Evolutionary conservation across 2,329 filamentous ascomycete genomes (phyloP).

Genomic region (Monosporascus sp.): DNA sequence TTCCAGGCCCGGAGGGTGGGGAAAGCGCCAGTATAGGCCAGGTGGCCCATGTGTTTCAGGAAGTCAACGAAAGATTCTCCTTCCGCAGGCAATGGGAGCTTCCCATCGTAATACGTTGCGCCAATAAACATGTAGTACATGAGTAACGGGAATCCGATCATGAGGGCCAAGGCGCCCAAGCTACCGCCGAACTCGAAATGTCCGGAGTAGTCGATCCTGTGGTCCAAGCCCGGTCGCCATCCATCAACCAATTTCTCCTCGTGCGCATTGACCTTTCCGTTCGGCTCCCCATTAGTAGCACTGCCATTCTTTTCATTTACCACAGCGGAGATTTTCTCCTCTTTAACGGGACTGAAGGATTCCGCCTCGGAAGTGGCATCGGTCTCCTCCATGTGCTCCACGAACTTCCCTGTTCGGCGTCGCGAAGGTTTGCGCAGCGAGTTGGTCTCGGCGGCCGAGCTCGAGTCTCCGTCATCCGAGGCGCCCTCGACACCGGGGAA

Average conservation of each 20-base stretch:
- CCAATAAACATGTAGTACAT: conserved; percentile 99
- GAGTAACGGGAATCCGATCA: conserved; percentile 85
- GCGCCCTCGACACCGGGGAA: conserved; percentile 36
- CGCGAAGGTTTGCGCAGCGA: conserved; percentile 33
- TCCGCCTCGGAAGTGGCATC: conserved; percentile 25
- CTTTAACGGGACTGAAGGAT: conserved; percentile 23
- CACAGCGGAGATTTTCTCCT: conserved; percentile 17
- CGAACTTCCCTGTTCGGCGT: conserved; percentile 45
- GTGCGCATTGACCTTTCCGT: conserved; percentile 24
- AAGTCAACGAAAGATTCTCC: conserved; percentile 70
- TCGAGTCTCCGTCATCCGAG: conserved; percentile 46
- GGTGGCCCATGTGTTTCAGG: conserved; percentile 59
- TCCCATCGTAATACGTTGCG: conserved; percentile 84
- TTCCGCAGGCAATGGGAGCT: conserved; percentile 61
- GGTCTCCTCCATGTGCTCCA: conserved; percentile 45
- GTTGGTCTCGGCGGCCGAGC: conserved; percentile 39
- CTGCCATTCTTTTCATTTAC: conserved; percentile 5
- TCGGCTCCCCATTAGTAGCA: conserved; percentile 26
- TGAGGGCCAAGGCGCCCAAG: conserved; percentile 73
- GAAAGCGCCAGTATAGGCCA: conserved; percentile 81
- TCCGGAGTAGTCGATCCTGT: conserved; percentile 58
- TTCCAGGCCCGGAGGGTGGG: conserved; percentile 78
- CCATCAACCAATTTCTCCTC: conserved; percentile 43
- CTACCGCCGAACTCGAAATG: conserved; percentile 84
- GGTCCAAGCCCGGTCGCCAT: conserved; percentile 55